phyloP scores from a whole-genome alignment of 176 grass and related monocot genomes.

The Alopecurus myosuroides region DNA sequence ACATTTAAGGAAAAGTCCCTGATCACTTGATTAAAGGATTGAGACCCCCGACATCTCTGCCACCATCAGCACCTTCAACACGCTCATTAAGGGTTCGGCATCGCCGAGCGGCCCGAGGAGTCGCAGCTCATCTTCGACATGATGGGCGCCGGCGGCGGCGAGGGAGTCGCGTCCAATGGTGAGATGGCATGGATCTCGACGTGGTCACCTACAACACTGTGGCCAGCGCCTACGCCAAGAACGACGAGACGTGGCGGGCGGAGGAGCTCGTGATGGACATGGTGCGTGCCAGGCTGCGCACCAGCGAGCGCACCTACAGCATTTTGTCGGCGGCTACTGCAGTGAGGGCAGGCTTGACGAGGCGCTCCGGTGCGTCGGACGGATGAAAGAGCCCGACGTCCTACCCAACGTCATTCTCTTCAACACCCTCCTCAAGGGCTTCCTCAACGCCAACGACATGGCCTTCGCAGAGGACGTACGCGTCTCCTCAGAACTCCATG shows the following conservation, averaged over 20 bases:
- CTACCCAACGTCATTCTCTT: conserved; percentile 72
- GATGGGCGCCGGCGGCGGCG: conserved; percentile 37
- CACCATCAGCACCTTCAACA: conserved; percentile 86
- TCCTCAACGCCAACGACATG: conserved; percentile 66
- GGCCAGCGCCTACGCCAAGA: conserved; percentile 72
- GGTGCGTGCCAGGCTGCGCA: too few species aligned
- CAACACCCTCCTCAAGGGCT: conserved; percentile 85
- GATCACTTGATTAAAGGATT: too few species aligned
- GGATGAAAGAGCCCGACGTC: conserved; percentile 62
- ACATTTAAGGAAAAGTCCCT: too few species aligned
- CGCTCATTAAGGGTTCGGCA: conserved; percentile 90
- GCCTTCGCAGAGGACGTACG: conserved; percentile 50
- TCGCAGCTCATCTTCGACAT: conserved; percentile 68
- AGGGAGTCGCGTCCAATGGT: not conserved
- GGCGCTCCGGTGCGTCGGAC: conserved; percentile 69
- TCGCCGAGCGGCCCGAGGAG: conserved; percentile 61
- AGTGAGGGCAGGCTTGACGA: conserved; percentile 73
- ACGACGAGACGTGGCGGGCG: conserved; percentile 65
- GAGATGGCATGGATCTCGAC: conserved; percentile 52
- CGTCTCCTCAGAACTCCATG: conserved; percentile 8
- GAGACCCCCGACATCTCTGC: too few species aligned
- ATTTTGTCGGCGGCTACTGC: too few species aligned
- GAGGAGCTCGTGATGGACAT: conserved; percentile 72
- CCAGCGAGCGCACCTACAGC: too few species aligned
- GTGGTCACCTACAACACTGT: conserved; percentile 91